phyloP scores from a whole-genome alignment of 2,329 filamentous ascomycete genomes.

The Fusarium clavum region DNA sequence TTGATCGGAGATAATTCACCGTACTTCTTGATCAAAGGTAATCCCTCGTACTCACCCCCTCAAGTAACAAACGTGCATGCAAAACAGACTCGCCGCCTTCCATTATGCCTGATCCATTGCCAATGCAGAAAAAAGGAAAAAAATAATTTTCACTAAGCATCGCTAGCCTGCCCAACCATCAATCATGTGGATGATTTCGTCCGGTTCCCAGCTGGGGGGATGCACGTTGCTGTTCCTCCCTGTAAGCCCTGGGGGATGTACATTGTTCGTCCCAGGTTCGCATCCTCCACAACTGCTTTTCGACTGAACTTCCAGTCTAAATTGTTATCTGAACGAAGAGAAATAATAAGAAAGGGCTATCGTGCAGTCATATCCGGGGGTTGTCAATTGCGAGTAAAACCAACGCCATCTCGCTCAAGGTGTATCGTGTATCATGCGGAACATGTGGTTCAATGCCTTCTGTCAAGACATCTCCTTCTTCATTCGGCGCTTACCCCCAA shows the following conservation, averaged over 20 bases:
- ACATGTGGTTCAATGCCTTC: neutral
- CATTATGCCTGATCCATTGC: constrained; percentile 21
- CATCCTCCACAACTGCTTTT: neutral
- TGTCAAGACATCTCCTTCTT: constrained; percentile 34
- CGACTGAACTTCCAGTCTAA: neutral
- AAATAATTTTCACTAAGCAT: constrained; percentile 39
- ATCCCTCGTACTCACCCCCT: neutral
- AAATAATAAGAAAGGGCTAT: neutral
- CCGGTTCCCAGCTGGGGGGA: constrained; percentile 16
- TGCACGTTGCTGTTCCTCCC: too few relatives aligned
- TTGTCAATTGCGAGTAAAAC: constrained; percentile 15
- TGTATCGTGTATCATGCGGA: neutral
- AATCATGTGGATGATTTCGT: constrained; percentile 31
- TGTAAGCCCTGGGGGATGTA: constrained; percentile 22
- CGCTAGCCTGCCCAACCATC: constrained; percentile 38
- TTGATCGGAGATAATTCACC: too few relatives aligned
- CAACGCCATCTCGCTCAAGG: neutral
- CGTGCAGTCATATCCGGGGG: constrained; percentile 19
- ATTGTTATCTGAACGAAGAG: neutral
- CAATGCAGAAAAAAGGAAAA: constrained; percentile 36
- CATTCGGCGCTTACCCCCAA: constrained; percentile 42
- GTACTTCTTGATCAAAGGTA: neutral
- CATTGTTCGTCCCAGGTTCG: constrained; percentile 10
- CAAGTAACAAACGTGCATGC: constrained; percentile 24
- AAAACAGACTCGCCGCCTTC: constrained; percentile 36